Evolutionary conservation across 1,284 basidiomycete species (phyloP).

Genomic region (Ustilago sp.): DNA sequence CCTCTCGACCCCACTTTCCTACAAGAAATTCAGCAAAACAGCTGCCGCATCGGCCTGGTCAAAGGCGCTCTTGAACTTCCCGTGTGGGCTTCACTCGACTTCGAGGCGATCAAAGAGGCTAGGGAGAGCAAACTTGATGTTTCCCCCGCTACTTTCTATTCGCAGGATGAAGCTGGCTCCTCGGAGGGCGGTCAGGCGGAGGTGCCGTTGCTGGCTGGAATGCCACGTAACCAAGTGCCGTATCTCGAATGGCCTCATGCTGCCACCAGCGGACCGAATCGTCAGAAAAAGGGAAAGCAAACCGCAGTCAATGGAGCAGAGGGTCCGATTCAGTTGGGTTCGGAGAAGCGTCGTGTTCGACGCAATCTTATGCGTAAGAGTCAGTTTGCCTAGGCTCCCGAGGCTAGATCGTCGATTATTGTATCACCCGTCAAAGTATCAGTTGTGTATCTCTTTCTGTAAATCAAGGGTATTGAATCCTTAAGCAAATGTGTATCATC

Average conservation of each 20-base stretch:
- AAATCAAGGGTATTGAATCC: no score
- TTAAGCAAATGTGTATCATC: no score
- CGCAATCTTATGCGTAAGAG: conserved; percentile 83
- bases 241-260: conserved; percentile 83
- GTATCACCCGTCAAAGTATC: not conserved
- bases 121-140: conserved; percentile 40
- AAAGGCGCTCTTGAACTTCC: conserved; percentile 90
- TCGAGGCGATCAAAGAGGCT: conserved; percentile 69
- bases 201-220: conserved; percentile 72
- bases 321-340: conserved; percentile 72
- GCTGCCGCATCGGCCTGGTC: conserved; percentile 75
- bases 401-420: not conserved
- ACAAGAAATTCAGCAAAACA: not conserved
- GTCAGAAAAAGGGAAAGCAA: conserved; percentile 29
- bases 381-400: conserved; percentile 28
- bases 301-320: not conserved
- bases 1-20: conserved; percentile 73
- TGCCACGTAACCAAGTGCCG: conserved; percentile 77
- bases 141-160: not conserved
- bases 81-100: conserved; percentile 86
- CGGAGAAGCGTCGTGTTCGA: conserved; percentile 79
- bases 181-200: not conserved
- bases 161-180: not conserved
- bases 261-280: conserved; percentile 62
- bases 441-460: no score